These are phyloP conservation scores for Funneliformis geosporum DNA, from an alignment of 192 early-diverging fungal species.

Conservation along the genomic window DNA sequence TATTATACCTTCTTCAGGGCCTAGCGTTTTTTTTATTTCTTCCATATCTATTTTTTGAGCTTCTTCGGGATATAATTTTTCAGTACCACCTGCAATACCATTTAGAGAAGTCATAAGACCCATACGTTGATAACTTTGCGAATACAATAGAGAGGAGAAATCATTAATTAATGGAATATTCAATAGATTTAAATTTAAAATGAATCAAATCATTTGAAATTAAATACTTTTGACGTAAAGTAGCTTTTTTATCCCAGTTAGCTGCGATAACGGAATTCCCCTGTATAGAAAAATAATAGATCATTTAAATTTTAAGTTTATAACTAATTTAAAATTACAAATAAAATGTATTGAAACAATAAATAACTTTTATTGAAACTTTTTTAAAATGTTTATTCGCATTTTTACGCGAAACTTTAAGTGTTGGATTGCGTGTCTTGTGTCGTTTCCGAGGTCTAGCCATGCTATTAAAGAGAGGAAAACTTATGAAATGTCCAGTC, in stretches of 20 bases:
- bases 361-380: conserved; percentile 53
- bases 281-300: conserved; percentile 21
- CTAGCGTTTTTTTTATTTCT: conserved; percentile 56
- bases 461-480: conserved; percentile 43
- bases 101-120: conserved; percentile 70
- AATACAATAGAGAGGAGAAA: not conserved
- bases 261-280: conserved; percentile 63
- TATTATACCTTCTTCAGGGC: conserved; percentile 74
- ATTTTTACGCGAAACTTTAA: conserved; percentile 61
- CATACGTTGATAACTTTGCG: conserved; percentile 61
- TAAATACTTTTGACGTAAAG: conserved; percentile 66
- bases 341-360: not conserved
- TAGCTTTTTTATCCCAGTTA: conserved; percentile 70
- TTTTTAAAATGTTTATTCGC: conserved; percentile 66
- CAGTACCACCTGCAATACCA: conserved; percentile 61
- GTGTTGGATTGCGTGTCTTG: conserved; percentile 61
- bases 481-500: too few species aligned
- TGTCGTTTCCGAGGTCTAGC: conserved; percentile 66
- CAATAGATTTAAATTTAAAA: not conserved
- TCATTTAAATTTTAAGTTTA: not conserved
- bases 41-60: conserved; percentile 53
- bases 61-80: conserved; percentile 40
- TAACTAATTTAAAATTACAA: not conserved
- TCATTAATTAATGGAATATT: not conserved
- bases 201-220: not conserved